Evolutionary conservation across 2,329 filamentous ascomycete genomes (phyloP).

Genomic region (Botryotinia convoluta): DNA sequence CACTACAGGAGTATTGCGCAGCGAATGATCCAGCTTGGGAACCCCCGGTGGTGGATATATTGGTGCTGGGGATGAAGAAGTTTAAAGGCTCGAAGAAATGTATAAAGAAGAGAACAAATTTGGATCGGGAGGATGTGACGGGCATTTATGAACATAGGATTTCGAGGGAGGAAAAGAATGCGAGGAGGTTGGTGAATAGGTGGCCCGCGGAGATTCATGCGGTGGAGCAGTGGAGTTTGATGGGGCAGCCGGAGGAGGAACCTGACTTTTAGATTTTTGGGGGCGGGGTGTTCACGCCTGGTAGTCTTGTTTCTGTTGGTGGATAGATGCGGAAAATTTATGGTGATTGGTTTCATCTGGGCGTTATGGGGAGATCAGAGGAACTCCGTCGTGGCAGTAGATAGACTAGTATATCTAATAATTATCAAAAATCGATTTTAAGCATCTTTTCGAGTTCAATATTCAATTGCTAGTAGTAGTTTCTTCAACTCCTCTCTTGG

Average conservation of each 20-base stretch:
- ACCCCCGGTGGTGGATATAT: neutral
- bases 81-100: neutral
- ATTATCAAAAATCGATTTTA: neutral
- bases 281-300: neutral
- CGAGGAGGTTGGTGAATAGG: neutral
- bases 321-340: too few species aligned
- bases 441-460: too few species aligned
- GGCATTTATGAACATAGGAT: neutral
- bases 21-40: neutral
- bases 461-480: too few species aligned
- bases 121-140: neutral
- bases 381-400: neutral
- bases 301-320: too few species aligned
- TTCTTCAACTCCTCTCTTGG: fast-evolving
- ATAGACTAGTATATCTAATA: neutral
- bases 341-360: too few species aligned
- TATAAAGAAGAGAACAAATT: neutral
- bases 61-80: conserved; percentile 4
- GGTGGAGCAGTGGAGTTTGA: conserved; percentile 1
- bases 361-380: neutral
- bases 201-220: conserved; percentile 15
- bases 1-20: neutral
- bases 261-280: neutral
- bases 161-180: neutral
- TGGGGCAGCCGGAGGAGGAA: neutral